Evolutionary conservation across 768 basidiomycete genomes (phyloP).

Genomic region (Lentinula guzmanii): DNA sequence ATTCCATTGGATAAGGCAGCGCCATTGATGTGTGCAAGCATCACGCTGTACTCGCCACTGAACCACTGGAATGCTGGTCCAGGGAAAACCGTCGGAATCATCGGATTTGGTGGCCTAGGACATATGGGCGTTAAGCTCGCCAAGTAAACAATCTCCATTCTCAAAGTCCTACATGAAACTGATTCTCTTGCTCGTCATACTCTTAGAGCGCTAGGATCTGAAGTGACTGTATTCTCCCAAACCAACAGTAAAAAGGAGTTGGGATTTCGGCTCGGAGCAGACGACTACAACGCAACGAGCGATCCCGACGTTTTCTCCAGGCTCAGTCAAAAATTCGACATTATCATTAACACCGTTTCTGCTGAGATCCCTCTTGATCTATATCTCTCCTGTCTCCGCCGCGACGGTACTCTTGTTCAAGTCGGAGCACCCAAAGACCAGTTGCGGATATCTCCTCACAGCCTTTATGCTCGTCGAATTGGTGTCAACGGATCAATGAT

Average conservation of each 20-base stretch:
- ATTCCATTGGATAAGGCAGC: conserved; percentile 49
- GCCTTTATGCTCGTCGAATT: background rate
- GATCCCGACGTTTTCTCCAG: conserved; percentile 28
- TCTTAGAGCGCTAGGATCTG: conserved; percentile 38
- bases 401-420: background rate
- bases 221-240: conserved; percentile 45
- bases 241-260: conserved; percentile 37
- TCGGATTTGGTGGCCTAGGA: conserved; percentile 61
- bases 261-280: conserved; percentile 42
- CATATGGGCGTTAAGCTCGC: background rate
- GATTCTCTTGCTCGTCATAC: conserved; percentile 24
- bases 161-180: conserved; percentile 7
- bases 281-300: conserved; percentile 32
- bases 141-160: background rate
- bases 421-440: background rate
- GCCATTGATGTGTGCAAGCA: conserved; percentile 59
- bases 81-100: conserved; percentile 59
- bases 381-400: background rate
- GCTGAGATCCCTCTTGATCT: conserved; percentile 11
- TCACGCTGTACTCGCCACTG: conserved; percentile 59
- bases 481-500: background rate
- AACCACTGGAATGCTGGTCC: conserved; percentile 42
- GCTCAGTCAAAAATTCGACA: conserved; percentile 26
- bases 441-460: background rate
- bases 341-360: conserved; percentile 24